These are phyloP conservation scores for Tetracladium maxilliforme DNA, from an alignment of 2,329 filamentous ascomycete genomes.

Conservation along the genomic window DNA sequence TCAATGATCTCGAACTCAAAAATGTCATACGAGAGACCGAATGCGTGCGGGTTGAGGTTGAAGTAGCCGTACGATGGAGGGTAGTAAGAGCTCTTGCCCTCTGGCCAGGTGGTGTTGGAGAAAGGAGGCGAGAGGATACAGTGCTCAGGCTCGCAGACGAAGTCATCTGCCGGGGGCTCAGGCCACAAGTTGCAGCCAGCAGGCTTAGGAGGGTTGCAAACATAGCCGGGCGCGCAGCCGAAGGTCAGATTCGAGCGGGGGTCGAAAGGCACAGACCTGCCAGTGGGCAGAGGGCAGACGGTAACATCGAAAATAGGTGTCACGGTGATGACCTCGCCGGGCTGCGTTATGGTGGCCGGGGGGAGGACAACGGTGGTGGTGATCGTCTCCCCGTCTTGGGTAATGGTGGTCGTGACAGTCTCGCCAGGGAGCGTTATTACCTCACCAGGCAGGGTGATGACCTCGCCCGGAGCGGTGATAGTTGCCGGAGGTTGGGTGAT, in stretches of 20 bases:
- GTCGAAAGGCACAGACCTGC: no score
- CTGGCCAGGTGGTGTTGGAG: conserved; percentile 21
- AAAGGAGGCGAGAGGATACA: conserved; percentile 19
- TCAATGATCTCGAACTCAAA: conserved; percentile 31
- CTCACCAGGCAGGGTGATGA: conserved; percentile 3
- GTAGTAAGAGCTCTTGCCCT: conserved; percentile 31
- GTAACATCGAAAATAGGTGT: no score
- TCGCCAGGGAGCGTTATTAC: conserved; percentile 1
- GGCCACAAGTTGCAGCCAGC: conserved; percentile 21
- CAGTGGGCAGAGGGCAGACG: no score
- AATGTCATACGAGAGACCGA: conserved; percentile 48
- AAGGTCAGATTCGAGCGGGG: conserved; percentile 15
- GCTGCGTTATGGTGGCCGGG: no score
- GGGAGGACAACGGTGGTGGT: no score
- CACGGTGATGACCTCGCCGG: no score
- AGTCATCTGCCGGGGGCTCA: conserved; percentile 20
- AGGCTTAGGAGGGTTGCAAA: conserved; percentile 22
- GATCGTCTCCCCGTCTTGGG: no score
- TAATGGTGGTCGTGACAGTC: conserved; percentile 3
- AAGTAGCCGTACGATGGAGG: conserved; percentile 42
- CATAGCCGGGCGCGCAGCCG: conserved; percentile 25
- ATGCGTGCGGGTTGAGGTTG: conserved; percentile 45
- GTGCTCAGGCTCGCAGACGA: conserved; percentile 20
- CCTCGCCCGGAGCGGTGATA: neutral
- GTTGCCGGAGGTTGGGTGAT: conserved; percentile 3